phyloP scores from a whole-genome alignment of 805 yeast genomes.

The Candida succiphila region DNA sequence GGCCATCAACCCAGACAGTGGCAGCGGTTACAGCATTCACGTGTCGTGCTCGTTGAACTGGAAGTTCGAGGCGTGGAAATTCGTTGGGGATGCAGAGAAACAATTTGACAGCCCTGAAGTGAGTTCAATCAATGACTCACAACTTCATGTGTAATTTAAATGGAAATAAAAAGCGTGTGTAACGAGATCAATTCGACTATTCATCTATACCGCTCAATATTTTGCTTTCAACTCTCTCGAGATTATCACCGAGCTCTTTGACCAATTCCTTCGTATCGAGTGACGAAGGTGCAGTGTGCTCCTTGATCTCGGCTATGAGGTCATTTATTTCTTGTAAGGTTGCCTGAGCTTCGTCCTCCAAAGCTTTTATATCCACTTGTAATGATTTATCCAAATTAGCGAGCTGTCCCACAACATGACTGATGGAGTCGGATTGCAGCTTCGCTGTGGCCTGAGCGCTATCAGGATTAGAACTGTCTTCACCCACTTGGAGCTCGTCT shows the following conservation, averaged over 20 bases:
- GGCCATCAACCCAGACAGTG: slow-evolving; percentile 44
- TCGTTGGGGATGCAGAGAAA: not conserved
- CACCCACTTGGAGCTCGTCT: not conserved
- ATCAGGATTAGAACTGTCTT: not conserved
- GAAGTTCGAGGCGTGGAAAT: slow-evolving; percentile 75
- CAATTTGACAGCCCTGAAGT: not conserved
- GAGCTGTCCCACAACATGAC: slow-evolving; percentile 13
- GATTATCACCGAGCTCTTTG: no score
- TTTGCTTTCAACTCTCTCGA: no score
- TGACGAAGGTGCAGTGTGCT: no score
- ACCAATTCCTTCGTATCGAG: no score
- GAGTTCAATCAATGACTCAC: no score
- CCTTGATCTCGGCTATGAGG: no score
- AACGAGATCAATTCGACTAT: no score
- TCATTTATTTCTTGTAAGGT: no score
- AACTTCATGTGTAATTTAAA: no score
- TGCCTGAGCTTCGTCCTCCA: no score
- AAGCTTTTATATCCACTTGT: slow-evolving; percentile 11
- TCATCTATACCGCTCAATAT: no score
- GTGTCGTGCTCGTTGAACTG: slow-evolving; percentile 71
- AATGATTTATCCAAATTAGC: slow-evolving; percentile 17
- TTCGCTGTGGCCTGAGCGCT: not conserved
- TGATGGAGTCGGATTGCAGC: slow-evolving; percentile 1
- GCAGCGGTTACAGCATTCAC: slow-evolving; percentile 66
- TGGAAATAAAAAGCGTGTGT: no score